phyloP scores from a whole-genome alignment of 768 basidiomycete genomes.

The Amanita fuliginea region DNA sequence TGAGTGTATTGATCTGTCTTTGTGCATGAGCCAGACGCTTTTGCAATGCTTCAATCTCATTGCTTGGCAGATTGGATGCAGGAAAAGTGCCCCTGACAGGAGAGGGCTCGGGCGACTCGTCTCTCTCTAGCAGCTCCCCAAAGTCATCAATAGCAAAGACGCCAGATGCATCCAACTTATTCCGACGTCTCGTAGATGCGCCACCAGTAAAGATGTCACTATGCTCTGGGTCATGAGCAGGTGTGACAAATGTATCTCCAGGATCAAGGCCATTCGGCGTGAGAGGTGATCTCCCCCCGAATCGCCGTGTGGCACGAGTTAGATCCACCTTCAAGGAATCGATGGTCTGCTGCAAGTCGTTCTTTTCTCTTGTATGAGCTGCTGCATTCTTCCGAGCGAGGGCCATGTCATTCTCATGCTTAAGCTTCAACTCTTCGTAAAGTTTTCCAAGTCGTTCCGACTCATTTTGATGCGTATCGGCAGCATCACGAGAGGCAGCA shows the following conservation, averaged over 20 bases:
- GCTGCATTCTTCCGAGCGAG: constrained; percentile 83
- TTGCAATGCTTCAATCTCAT: constrained; percentile 74
- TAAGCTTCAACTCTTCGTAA: constrained; percentile 69
- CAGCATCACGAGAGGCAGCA: constrained; percentile 56
- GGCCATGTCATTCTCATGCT: constrained; percentile 93
- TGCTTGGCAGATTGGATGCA: constrained; percentile 62
- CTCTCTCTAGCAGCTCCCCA: constrained; percentile 2
- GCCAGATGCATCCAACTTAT: constrained; percentile 35
- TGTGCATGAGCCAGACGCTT: constrained; percentile 81
- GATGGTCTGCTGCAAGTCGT: constrained; percentile 74
- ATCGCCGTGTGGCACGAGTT: constrained; percentile 51
- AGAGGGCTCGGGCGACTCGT: constrained; percentile 5
- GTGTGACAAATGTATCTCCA: constrained; percentile 43
- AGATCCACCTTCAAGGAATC: constrained; percentile 69
- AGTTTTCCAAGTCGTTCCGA: constrained; percentile 53
- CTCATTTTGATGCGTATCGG: constrained; percentile 84
- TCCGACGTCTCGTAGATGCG: constrained; percentile 50
- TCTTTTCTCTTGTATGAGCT: constrained; percentile 83
- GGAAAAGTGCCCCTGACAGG: constrained; percentile 29
- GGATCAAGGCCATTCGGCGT: constrained; percentile 46
- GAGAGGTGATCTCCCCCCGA: constrained; percentile 47
- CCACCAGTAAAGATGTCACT: constrained; percentile 62
- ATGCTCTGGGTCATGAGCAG: constrained; percentile 37
- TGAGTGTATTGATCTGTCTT: constrained; percentile 74
- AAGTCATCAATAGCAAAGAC: constrained; percentile 28